Percentiles rank a stretch among this genome's conserved stretches.
Evolutionary conservation across 306 rosid species (phyloP).

Genomic region (Adenanthera pavonina): DNA sequence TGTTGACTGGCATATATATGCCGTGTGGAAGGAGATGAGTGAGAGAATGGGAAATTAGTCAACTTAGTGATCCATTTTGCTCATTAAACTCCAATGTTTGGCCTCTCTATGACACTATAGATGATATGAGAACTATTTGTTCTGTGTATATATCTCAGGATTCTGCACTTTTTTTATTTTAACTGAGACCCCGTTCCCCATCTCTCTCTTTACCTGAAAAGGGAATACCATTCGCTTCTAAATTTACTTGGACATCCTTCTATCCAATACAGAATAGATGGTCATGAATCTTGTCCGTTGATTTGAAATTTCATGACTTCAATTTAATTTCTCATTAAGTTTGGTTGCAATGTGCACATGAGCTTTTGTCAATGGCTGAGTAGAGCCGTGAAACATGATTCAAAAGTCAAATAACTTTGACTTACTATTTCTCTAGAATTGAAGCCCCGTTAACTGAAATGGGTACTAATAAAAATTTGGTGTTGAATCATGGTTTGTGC

Average conservation of each 20-base stretch:
- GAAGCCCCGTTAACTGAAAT: not conserved
- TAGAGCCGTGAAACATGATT: not conserved
- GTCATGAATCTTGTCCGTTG: not conserved
- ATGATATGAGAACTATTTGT: not conserved
- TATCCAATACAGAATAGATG: not conserved
- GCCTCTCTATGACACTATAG: not conserved
- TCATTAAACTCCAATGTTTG: not conserved
- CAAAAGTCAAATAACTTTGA: not conserved
- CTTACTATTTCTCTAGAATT: not conserved
- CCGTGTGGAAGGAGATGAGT: not conserved
- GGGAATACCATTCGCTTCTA: not conserved
- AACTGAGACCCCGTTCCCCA: no score
- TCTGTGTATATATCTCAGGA: not conserved
- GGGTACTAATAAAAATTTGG: not conserved
- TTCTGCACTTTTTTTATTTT: not conserved
- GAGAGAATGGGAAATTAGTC: not conserved
- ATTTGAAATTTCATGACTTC: not conserved
- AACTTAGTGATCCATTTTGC: not conserved
- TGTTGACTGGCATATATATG: not conserved
- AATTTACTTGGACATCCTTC: not conserved
- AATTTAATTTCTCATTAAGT: not conserved
- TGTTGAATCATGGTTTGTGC: slow-evolving; percentile 12
- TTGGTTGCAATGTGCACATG: not conserved
- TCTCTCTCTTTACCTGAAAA: not conserved
- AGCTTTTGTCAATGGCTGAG: not conserved